Evolutionary conservation across 2,329 filamentous ascomycete genomes (phyloP), one percentile per base, ranked within the genome.

Genomic region (Fusarium luffae): DNA sequence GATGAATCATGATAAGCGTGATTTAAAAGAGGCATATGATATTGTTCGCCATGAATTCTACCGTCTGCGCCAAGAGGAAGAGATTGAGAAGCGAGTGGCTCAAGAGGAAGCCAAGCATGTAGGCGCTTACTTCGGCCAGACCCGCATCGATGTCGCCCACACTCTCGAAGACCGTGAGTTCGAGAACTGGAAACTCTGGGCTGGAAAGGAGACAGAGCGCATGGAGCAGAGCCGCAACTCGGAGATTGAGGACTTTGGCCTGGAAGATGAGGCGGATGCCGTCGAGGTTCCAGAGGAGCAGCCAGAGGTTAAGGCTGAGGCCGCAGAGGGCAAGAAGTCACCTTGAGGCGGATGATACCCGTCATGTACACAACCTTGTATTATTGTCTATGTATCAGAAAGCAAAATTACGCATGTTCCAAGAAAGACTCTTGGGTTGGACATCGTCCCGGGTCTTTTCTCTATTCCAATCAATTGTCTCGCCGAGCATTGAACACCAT

Each of bases 1-100:
- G 65, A 92, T 97, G 83, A 81, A 92, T 56, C 88, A 88, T 69
- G 75, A 85, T 11, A 82, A 84, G 54, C 85, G 19, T 9, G 8
- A 92, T 77, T 86, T 84, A 51, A 88, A 88, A 77, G 80, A 88
- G 71, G 94, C 96, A 32, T 99, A 99, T 83, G 95, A 98, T 80
- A 83, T 85, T 58, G 94, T 92, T 10, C 92, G 96, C 63, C 91
- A 90, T 71, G 95, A 99, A 79, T 97, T 98, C 82, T 99, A 99
- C 83, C 84, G 86, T 47, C 82, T 95, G 68, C 91, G 96, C 63
- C 91, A 97, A 74, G 85, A 89, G 63, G 90, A 97, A 74, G 94
- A 98, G 70, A 88, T 97, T 49, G 90, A 95, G 82, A 86, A 88
- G 72, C 90, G 94, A 73, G 87, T 99, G 63, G 93, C 95, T 10